Base-by-base conservation (phyloP, 805 yeast species). In the Candida pseudofarinosa region DNA sequence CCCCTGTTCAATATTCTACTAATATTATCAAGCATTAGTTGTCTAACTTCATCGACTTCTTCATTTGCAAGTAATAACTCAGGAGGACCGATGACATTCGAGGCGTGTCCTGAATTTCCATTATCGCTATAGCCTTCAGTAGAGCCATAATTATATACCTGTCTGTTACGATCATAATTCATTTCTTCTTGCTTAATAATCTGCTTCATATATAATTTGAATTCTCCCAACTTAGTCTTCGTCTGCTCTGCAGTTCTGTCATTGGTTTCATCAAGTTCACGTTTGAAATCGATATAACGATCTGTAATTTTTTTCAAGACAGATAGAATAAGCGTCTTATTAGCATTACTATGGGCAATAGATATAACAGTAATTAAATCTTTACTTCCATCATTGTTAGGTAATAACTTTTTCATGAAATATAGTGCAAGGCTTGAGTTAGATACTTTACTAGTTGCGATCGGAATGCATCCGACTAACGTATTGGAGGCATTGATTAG, bases 1-100 rank as follows among this genome's bases (percentile, higher is more conserved):
- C 95, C 95, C 40, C 96, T 75, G 50, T 79, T 80, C 51, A 88
- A 66, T 19, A 88, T 74, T 56, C 79, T 73, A 52, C 81, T 88
- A 41, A 85, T 80, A 54, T 85, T 85, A 46, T 82, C 85, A 45
- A 80, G 74, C 89, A 85, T 83, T 47, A 85, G 61, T 40, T 76
- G 76, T 49, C 83, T 69, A 18, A 85, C 85, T 54, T 81, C 81
- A 42, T 77, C 79, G 16, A 84, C 73, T 46, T 85, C 89, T 44
- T 68, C 74, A 38, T 67, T 72, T 4, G 74, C 76, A 5, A 69
- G 38, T 44, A 71, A 50, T 45, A 64, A 48, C 58, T 67, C 67
- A 46, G 68, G 57, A 4, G 73, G 69, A 17, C 56, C 59, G 35
- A 69, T 65, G 10, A 58, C 52, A 7, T 43, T 48, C 20, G 42